phyloP scores from a whole-genome alignment of 2,329 filamentous ascomycete species.

The Massarina eburnea region DNA sequence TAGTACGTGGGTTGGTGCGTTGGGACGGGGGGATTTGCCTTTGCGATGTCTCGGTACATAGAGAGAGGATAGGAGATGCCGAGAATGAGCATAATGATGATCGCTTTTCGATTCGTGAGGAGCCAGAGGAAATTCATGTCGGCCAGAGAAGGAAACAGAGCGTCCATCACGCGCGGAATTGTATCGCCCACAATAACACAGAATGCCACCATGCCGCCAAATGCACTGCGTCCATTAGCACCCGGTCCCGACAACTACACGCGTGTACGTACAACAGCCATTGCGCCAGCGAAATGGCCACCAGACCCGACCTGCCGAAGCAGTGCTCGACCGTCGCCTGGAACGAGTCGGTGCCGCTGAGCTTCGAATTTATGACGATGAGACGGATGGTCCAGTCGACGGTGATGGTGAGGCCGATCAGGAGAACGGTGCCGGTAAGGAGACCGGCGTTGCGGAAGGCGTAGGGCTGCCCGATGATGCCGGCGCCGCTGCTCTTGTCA shows the following conservation, averaged over 20 bases:
- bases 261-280: conserved; percentile 74
- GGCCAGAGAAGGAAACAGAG: conserved; percentile 75
- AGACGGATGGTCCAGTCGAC: conserved; percentile 98
- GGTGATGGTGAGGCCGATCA: conserved; percentile 76
- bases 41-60: conserved; percentile 93
- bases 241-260: neutral
- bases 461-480: conserved; percentile 82
- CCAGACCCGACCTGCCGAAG: conserved; percentile 82
- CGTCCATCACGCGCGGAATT: conserved; percentile 84
- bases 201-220: conserved; percentile 98
- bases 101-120: conserved; percentile 75
- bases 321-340: conserved; percentile 95
- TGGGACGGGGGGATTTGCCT: conserved; percentile 49
- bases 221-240: conserved; percentile 60
- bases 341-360: conserved; percentile 90
- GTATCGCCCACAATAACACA: conserved; percentile 96
- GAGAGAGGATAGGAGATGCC: conserved; percentile 88
- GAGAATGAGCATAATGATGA: conserved; percentile 86
- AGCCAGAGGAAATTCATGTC: conserved; percentile 78
- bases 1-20: conserved; percentile 22
- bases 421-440: conserved; percentile 73
- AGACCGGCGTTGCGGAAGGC: conserved; percentile 93
- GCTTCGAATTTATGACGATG: conserved; percentile 96
- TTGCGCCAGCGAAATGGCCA: conserved; percentile 89
- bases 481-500: conserved; percentile 55